Conservation (phyloP, 345 rosid genomes). For the Litchi chinensis region DNA sequence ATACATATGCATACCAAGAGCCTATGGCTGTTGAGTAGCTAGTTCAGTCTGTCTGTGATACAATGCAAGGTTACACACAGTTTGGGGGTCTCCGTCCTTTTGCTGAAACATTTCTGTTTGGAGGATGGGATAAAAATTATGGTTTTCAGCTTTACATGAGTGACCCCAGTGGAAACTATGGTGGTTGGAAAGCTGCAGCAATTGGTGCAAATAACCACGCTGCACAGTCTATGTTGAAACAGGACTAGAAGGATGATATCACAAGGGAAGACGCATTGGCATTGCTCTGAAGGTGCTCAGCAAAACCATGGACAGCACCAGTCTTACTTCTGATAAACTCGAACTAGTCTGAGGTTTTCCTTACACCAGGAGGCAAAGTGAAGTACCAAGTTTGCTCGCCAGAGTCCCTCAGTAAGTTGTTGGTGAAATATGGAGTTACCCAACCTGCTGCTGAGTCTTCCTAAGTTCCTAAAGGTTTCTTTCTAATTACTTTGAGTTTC, state of each 20-base stretch:
- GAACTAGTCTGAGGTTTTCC: slow-evolving; percentile 86
- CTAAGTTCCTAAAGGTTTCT: slow-evolving; percentile 26
- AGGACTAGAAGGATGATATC: slow-evolving; percentile 90
- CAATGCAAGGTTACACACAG: slow-evolving; percentile 96
- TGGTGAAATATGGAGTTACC: slow-evolving; percentile 77
- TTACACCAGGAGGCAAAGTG: slow-evolving; percentile 74
- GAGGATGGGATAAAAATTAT: slow-evolving; percentile 92
- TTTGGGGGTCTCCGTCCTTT: slow-evolving; percentile 97
- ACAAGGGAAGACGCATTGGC: slow-evolving; percentile 90
- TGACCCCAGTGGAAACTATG: slow-evolving; percentile 94
- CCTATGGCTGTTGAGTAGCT: slow-evolving; percentile 97
- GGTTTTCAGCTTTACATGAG: slow-evolving; percentile 97
- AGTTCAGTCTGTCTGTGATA: slow-evolving; percentile 93
- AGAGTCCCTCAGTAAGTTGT: slow-evolving; percentile 70
- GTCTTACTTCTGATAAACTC: slow-evolving; percentile 88
- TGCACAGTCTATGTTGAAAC: too few species aligned
- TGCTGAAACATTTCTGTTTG: slow-evolving; percentile 90
- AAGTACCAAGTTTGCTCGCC: slow-evolving; percentile 90
- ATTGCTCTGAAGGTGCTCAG: slow-evolving; percentile 89
- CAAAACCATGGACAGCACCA: slow-evolving; percentile 98
- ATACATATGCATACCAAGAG: too few species aligned
- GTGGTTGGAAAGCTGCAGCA: slow-evolving; percentile 98
- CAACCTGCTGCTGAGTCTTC: slow-evolving; percentile 76
- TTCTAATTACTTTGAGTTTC: too few species aligned
- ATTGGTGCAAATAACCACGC: slow-evolving; percentile 96